Conservation (phyloP, 2,329 filamentous ascomycete species). For the Ascochyta fabae region DNA sequence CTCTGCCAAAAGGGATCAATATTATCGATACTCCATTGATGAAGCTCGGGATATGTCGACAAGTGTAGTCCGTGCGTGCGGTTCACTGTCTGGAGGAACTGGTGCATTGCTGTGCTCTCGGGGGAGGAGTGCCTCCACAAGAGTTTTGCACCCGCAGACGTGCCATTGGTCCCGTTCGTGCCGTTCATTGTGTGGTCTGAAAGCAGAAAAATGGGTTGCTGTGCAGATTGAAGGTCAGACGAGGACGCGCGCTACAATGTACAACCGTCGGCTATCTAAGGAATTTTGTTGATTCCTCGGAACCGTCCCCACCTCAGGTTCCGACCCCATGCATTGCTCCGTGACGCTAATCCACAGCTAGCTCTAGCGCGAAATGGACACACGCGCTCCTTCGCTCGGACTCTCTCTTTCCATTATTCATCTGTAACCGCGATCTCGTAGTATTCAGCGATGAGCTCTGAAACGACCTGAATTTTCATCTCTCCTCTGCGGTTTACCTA, state of each 20-base stretch:
- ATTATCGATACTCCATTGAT: slow-evolving; percentile 83
- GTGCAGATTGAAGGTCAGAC: neutral
- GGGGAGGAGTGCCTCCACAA: slow-evolving; percentile 76
- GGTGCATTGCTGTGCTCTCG: slow-evolving; percentile 71
- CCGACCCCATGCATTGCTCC: neutral
- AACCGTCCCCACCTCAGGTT: neutral
- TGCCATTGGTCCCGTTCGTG: slow-evolving; percentile 34
- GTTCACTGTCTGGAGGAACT: slow-evolving; percentile 74
- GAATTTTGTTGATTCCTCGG: slow-evolving; percentile 10
- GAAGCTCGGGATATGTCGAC: slow-evolving; percentile 74
- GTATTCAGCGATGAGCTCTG: too few species aligned
- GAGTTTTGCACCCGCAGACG: slow-evolving; percentile 26
- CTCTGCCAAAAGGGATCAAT: slow-evolving; percentile 82
- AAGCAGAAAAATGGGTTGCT: neutral
- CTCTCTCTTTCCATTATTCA: neutral
- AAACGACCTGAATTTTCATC: too few species aligned
- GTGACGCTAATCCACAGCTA: neutral
- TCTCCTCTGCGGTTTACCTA: too few species aligned
- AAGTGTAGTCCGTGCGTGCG: slow-evolving; percentile 69
- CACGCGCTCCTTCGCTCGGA: neutral
- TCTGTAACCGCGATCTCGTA: too few species aligned
- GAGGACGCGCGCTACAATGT: neutral
- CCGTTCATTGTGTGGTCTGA: slow-evolving; percentile 14
- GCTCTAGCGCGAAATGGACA: neutral
- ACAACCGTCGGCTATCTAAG: slow-evolving; percentile 10